Base-by-base conservation (phyloP, 2,329 filamentous ascomycete species). In the Falciphora oryzae region DNA sequence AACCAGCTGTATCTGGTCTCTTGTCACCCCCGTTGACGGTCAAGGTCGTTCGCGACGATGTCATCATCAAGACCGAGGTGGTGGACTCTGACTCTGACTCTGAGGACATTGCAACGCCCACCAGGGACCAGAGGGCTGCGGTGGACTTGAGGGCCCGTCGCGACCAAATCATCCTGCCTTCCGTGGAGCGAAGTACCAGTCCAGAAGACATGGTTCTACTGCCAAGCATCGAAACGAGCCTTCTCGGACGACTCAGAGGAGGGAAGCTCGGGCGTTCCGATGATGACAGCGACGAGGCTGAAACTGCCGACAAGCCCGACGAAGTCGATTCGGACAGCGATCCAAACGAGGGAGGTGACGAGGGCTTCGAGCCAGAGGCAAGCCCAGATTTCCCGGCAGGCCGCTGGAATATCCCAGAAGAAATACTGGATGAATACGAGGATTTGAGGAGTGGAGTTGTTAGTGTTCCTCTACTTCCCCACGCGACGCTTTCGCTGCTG, bases 241-340 rank as follows among this genome's bases (percentile, higher is more conserved):
- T 62, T 32, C 44, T 50, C 60, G 38, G 28, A 14, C 16, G 60
- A 14, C 60, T 61, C 13, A 50, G 59, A 28, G 59, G 59, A 61
- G 59, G 59, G 29, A 50, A 25, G 14, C n/a, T 44, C 38, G 38
- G 16, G 6, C 14, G 18, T 44, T 44, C 38, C 16, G 38, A 44
- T 16, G n/a, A 57, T 57, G 56, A 27, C 56, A 57, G n/a, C n/a
- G 56, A 25, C 56, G 56, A 25, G 56, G n/a, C n/a, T 27, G n/a
- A 27, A 57, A 3, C 8, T 28, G 25, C 22, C 44, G 22, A 7
- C 44, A 25, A n/a, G 2, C 18, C 38, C 4, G 38, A 22, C 22
- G 44, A 44, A 18, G 38, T 18, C 16, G 14, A n/a, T n/a, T 53
- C 44, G 44, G 44, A 53, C 7, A 35, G 8, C 32, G 4, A 35